Conservation (phyloP, 1,284 basidiomycete species). For the Wolfiporia cocos region DNA sequence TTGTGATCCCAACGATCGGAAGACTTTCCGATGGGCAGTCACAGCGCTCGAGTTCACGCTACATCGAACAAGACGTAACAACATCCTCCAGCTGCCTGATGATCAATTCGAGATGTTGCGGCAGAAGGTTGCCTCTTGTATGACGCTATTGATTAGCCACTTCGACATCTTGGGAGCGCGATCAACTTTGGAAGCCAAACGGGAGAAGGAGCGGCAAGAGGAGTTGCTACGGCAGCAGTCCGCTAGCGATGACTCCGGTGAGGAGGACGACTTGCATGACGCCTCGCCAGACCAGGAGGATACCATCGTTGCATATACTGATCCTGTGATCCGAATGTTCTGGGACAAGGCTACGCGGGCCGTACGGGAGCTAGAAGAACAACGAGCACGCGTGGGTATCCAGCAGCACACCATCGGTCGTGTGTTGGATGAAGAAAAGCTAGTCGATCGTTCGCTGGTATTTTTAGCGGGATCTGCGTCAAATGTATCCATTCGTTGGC, state of each 20-base stretch:
- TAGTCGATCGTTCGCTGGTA: conserved; percentile 86
- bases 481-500: conserved; percentile 97
- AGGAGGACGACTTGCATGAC: conserved; percentile 35
- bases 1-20: conserved; percentile 93
- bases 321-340: conserved; percentile 62
- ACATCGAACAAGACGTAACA: conserved; percentile 83
- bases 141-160: conserved; percentile 93
- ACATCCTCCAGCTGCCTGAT: conserved; percentile 85
- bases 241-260: conserved; percentile 43
- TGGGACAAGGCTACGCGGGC: conserved; percentile 65
- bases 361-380: conserved; percentile 38
- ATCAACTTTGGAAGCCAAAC: conserved; percentile 82
- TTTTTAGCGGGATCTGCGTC: conserved; percentile 91
- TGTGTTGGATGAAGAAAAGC: conserved; percentile 86
- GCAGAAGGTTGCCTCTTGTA: conserved; percentile 92
- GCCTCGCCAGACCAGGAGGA: conserved; percentile 27
- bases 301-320: conserved; percentile 38
- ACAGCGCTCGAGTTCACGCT: conserved; percentile 94
- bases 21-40: conserved; percentile 98
- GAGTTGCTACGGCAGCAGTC: conserved; percentile 62
- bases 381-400: conserved; percentile 52
- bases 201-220: conserved; percentile 82
- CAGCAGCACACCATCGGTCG: conserved; percentile 80
- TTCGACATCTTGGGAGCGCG: conserved; percentile 97
- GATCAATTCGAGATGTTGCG: conserved; percentile 88